Base-by-base conservation (phyloP, 805 yeast genomes). In the Teunomyces barrocoloradensis region DNA sequence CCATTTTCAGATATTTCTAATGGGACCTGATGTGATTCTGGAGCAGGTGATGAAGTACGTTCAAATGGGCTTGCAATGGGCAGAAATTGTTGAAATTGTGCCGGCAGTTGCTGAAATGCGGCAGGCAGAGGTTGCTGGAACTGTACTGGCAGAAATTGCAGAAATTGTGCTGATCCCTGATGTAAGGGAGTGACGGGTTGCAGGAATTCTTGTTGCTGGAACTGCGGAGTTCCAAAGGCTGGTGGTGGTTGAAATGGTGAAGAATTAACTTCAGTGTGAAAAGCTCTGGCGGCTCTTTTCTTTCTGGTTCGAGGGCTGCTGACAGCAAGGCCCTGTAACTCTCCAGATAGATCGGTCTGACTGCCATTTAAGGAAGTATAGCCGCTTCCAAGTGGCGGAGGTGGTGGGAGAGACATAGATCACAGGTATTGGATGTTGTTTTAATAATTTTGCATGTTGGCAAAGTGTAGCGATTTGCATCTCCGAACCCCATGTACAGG, bases 271-370 rank as follows among this genome's bases (percentile, higher is more conserved):
- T 58, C 66, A 21, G 61, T 48, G 46, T 65, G 70, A 50, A 50
- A 65, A 4, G 71, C 71, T 50, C 73, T 51, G 10, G 55, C 64
- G 4, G 61, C 52, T 48, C 69, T 52, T 46, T 66, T 67, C 45
- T 64, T 64, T 54, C 63, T 64, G 29, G 52, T 17, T 13, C 30
- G 25, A 15, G 49, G 47, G 10, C 49, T 45, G 35, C 41, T 37
- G 9, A 53, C 25, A 12, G 51, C 32, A 35, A 55, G 35, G 11
- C 43, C 44, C 21, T 48, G 51, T 11, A 53, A 11, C 11, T 40
- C 42, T 6, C 33, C 28, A 17, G 35, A 32, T 13, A 49, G 47
- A 21, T 41, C 44, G 10, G 46, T 45, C 9, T 38, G 45, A 38
- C 44, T 46, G 12, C 43, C 45, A 15, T 21, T 30, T 7, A 23